Conservation (phyloP, 2,329 filamentous ascomycete species). For the Aspergillus pseudoterreus region DNA sequence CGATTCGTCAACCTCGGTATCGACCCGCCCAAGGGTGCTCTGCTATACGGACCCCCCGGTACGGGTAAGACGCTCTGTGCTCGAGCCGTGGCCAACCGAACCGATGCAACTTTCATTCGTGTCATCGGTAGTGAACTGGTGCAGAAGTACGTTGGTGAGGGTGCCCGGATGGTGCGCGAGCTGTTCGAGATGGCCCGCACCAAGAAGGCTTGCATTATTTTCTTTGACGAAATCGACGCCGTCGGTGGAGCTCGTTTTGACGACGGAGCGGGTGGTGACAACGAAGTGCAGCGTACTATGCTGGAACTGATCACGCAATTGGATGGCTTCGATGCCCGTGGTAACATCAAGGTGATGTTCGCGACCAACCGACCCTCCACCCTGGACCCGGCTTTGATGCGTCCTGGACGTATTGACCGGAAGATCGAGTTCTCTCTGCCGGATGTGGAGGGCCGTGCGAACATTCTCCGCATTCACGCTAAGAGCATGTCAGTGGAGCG, state of each 20-base stretch:
- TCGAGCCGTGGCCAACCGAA: conserved; percentile 93
- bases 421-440: conserved; percentile 99
- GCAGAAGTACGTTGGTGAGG: conserved; percentile 98
- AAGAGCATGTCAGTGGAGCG: conserved; percentile 99
- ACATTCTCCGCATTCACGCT: conserved; percentile 96
- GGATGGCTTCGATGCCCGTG: conserved; percentile 91
- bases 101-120: conserved; percentile 96
- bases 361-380: conserved; percentile 96
- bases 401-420: conserved; percentile 92
- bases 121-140: conserved; percentile 97
- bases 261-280: conserved; percentile 92
- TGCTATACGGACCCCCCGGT: conserved; percentile 93
- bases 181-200: conserved; percentile 99
- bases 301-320: conserved; percentile 95
- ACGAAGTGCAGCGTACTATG: conserved; percentile 97
- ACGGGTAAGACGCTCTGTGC: conserved; percentile 99
- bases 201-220: conserved; percentile 99
- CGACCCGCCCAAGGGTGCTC: conserved; percentile 93
- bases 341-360: conserved; percentile 99
- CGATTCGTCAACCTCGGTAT: conserved; percentile 98
- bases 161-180: conserved; percentile 96
- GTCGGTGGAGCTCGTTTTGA: conserved; percentile 95
- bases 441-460: conserved; percentile 93
- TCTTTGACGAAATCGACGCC: conserved; percentile 98
- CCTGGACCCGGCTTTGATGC: conserved; percentile 93